phyloP scores from a whole-genome alignment of 306 rosid species.

The Lagenaria siceraria region DNA sequence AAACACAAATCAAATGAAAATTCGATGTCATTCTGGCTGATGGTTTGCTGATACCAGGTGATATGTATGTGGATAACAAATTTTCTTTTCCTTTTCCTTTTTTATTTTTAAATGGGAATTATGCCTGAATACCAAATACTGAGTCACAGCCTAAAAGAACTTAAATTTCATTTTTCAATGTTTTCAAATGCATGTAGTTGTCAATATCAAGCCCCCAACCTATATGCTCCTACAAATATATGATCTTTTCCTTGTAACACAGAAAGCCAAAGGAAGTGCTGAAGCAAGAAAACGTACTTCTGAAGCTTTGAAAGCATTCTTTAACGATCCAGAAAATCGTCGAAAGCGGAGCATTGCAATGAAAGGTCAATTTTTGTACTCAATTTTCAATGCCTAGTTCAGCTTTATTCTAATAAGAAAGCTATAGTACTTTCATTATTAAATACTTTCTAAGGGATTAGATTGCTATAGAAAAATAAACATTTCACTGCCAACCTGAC shows the following conservation, averaged over 20 bases:
- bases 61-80: neutral
- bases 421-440: neutral
- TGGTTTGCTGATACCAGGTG: neutral
- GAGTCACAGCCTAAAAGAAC: neutral
- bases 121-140: neutral
- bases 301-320: conserved; percentile 61
- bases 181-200: neutral
- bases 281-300: conserved; percentile 76
- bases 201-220: neutral
- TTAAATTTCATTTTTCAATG: neutral
- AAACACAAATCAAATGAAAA: neutral
- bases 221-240: neutral
- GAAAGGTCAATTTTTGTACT: conserved; percentile 42
- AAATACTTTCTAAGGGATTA: neutral
- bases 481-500: neutral
- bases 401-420: neutral
- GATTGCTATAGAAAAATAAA: neutral
- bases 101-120: neutral
- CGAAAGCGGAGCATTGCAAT: conserved; percentile 72
- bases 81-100: neutral
- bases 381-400: neutral
- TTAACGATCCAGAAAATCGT: conserved; percentile 85
- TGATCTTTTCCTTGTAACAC: conserved; percentile 21
- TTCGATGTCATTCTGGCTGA: neutral
- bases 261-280: conserved; percentile 79